Evolutionary conservation across 129 eudicot species (phyloP), one percentile per base, ranked within the genome.

Genomic region (Chrysanthemum makinoi): DNA sequence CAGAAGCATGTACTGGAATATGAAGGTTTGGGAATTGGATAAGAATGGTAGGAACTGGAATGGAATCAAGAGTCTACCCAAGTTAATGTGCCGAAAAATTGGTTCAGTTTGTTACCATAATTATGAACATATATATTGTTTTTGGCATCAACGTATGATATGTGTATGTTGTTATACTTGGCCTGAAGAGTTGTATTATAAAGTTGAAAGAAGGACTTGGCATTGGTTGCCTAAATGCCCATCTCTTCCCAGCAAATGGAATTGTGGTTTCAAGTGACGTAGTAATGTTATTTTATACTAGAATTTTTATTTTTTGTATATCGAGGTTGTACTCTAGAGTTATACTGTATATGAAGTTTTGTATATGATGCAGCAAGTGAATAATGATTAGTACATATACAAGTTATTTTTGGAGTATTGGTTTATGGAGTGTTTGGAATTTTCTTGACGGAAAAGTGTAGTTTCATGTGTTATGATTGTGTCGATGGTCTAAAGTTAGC

Each of bases 171-270:
- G 96, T 53, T 84, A 84, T 54, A 83, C 85, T 9, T 92, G 98
- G 98, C 98, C 98, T 16, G 98, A 92, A 83, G 75, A 89, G 12
- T 79, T 92, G 91, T 92, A 89, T 66, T 92, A 80, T 68, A 89
- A 78, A 72, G 82, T 89, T 3, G 55, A 76, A 0, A 80, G 95
- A 52, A 83, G 79, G 70, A 88, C 96, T 0, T 92, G 98, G 98
- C 96, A 92, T 76, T 92, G 98, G 98, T 14, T 92, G 65, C 95
- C 98, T 3, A 85, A 85, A 75, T 84, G 85, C 65, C 98, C 96
- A 47, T 85, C 86, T 1, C 77, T 92, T 79, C 96, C 96, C 22
- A 81, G 81, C 0, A 92, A 81, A 80, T 92, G 89, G 89, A 89
- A 95, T 17, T 92, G 98, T 76, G 98, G 98, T 10, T 92, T 92